Percentiles rank a stretch among this genome's conserved stretches.
Conservation (phyloP, 2,329 filamentous ascomycete species). For the Helotiales sp. region DNA sequence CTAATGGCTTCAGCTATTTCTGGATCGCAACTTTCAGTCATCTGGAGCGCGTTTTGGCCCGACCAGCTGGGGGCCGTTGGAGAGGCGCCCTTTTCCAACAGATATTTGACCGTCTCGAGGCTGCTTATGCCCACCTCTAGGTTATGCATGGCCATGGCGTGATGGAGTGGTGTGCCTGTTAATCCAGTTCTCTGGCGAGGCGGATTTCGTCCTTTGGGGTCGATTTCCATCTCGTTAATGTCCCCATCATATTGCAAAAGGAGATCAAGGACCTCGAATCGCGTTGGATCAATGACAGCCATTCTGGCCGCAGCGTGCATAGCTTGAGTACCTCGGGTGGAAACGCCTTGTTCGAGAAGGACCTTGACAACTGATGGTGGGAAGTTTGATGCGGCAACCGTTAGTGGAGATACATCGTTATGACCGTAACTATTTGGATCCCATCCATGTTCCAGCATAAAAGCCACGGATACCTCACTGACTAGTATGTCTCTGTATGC, state of each 20-base stretch:
- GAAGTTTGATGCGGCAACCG: slow-evolving; percentile 1
- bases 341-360: slow-evolving; percentile 7
- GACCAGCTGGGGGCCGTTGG: slow-evolving; percentile 8
- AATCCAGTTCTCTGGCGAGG: slow-evolving; percentile 1
- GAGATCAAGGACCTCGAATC: slow-evolving; percentile 7
- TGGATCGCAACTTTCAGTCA: background rate
- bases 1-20: slow-evolving; percentile 4
- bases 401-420: slow-evolving; percentile 2
- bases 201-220: background rate
- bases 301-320: slow-evolving; percentile 3
- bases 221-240: slow-evolving; percentile 5
- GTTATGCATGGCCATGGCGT: background rate
- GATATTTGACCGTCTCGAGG: slow-evolving; percentile 1
- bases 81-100: slow-evolving; percentile 1
- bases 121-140: background rate
- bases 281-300: slow-evolving; percentile 1
- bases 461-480: background rate
- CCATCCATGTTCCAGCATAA: slow-evolving; percentile 5
- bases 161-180: slow-evolving; percentile 4
- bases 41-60: background rate
- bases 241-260: slow-evolving; percentile 1
- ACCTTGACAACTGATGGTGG: background rate
- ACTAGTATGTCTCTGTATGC: slow-evolving; percentile 1
- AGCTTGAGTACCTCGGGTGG: slow-evolving; percentile 1
- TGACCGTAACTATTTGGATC: slow-evolving; percentile 5